Conservation (phyloP, 179 eudicot genomes). For the Sideroxylon spinosum region DNA sequence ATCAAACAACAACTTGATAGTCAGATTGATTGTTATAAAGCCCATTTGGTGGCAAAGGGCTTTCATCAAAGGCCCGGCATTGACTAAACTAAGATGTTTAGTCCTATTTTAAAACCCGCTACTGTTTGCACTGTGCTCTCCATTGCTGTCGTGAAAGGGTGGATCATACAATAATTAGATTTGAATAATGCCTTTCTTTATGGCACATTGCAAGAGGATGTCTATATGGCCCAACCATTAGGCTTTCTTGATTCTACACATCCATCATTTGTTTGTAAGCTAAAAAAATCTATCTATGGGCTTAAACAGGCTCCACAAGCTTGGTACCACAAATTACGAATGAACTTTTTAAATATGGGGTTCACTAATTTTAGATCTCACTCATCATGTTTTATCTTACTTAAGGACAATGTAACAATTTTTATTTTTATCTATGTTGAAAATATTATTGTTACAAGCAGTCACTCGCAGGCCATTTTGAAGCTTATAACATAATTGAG, state of each 20-base stretch:
- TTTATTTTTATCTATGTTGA: too few relatives aligned
- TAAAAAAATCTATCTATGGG: too few relatives aligned
- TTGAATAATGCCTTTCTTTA: not conserved
- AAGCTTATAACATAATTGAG: too few relatives aligned
- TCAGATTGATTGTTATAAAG: not conserved
- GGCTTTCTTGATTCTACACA: not conserved
- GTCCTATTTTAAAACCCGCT: constrained; percentile 2
- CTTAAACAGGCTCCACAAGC: too few relatives aligned
- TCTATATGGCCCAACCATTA: not conserved
- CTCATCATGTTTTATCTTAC: too few relatives aligned
- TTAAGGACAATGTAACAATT: too few relatives aligned
- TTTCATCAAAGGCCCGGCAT: constrained; percentile 8
- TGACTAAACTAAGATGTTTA: constrained; percentile 8
- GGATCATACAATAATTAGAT: not conserved
- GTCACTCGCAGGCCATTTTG: too few relatives aligned
- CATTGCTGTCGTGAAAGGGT: not conserved
- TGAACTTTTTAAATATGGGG: too few relatives aligned
- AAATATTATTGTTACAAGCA: too few relatives aligned
- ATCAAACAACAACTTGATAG: not conserved
- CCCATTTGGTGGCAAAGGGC: not conserved
- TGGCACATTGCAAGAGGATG: not conserved
- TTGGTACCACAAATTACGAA: too few relatives aligned
- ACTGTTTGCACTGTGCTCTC: not conserved
- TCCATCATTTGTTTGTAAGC: not conserved
- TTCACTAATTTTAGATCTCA: too few relatives aligned